Percentiles rank a stretch among this genome's conserved stretches.
These are phyloP conservation scores for Tubosaeta sp. DNA, from an alignment of 768 basidiomycete species.

Conservation along the genomic window DNA sequence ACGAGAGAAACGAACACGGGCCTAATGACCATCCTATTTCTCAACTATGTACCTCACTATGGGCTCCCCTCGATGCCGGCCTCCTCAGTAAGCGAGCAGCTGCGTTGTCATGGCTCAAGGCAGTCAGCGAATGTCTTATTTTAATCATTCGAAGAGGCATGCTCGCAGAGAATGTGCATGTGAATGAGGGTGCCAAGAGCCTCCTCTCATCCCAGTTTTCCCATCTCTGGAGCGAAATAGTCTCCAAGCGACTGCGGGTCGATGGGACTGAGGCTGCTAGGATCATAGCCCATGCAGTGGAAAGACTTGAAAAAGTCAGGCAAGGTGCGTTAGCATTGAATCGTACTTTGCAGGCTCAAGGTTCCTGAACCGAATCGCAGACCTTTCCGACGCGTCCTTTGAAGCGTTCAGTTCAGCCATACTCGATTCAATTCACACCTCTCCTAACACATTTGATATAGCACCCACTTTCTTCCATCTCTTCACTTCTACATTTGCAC, in stretches of 20 bases:
- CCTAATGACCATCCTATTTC: constrained; percentile 30
- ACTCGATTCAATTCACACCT: not conserved
- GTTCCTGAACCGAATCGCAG: constrained; percentile 22
- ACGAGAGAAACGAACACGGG: not conserved
- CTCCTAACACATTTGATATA: constrained; percentile 19
- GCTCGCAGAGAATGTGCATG: not conserved
- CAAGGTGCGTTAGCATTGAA: constrained; percentile 31
- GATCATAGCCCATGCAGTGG: constrained; percentile 45
- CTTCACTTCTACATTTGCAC: constrained; percentile 36
- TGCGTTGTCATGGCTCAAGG: constrained; percentile 58
- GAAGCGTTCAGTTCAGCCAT: constrained; percentile 31
- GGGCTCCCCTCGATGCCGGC: constrained; percentile 64
- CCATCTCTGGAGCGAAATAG: constrained; percentile 48
- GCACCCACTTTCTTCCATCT: constrained; percentile 45
- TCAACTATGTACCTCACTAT: constrained; percentile 70
- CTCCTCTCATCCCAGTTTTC: constrained; percentile 45
- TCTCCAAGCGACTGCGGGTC: constrained; percentile 41
- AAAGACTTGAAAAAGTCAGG: constrained; percentile 36
- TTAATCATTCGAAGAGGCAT: constrained; percentile 44
- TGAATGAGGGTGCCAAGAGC: constrained; percentile 1
- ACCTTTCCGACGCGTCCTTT: constrained; percentile 51
- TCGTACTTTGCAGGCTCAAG: constrained; percentile 24
- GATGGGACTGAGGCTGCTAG: constrained; percentile 41
- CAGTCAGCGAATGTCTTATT: constrained; percentile 65
- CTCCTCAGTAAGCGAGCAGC: constrained; percentile 21